phyloP scores from a whole-genome alignment of 78 protist genomes.

The slime mould (Dictyostelium discoideum) region DNA sequence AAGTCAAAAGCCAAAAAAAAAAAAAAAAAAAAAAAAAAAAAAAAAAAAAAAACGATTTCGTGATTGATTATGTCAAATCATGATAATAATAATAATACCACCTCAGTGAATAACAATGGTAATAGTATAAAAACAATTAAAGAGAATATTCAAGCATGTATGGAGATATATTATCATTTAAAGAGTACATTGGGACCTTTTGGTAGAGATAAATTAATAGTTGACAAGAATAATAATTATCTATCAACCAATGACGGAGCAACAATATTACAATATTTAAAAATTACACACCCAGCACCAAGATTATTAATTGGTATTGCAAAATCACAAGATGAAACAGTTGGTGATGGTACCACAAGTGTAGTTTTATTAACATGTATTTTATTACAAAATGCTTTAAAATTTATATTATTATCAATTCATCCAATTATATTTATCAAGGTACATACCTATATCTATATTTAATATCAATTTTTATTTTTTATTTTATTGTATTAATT shows the following conservation, averaged over 20 bases:
- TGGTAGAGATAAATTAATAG: constrained; percentile 70
- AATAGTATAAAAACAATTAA: neutral
- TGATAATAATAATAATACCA: neutral
- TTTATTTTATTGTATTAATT: too few relatives aligned
- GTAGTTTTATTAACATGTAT: constrained; percentile 55
- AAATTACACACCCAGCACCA: constrained; percentile 35
- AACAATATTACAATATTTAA: constrained; percentile 33
- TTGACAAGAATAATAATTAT: constrained; percentile 16
- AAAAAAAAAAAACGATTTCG: neutral
- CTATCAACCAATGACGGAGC: constrained; percentile 71
- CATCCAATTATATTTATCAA: constrained; percentile 30
- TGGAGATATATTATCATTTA: neutral
- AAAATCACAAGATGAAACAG: constrained; percentile 51
- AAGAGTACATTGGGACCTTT: constrained; percentile 57
- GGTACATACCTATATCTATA: neutral
- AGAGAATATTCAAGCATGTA: constrained; percentile 38
- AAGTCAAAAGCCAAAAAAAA: too few relatives aligned
- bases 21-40: neutral
- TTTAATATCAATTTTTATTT: neutral
- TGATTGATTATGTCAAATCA: neutral
- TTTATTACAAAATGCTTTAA: constrained; percentile 13
- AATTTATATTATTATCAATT: constrained; percentile 17
- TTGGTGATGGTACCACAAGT: constrained; percentile 75
- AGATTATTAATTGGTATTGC: constrained; percentile 32
- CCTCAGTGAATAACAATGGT: neutral